These are phyloP conservation scores for Knufia fluminis DNA, from an alignment of 2,329 filamentous ascomycete species.

Conservation along the genomic window DNA sequence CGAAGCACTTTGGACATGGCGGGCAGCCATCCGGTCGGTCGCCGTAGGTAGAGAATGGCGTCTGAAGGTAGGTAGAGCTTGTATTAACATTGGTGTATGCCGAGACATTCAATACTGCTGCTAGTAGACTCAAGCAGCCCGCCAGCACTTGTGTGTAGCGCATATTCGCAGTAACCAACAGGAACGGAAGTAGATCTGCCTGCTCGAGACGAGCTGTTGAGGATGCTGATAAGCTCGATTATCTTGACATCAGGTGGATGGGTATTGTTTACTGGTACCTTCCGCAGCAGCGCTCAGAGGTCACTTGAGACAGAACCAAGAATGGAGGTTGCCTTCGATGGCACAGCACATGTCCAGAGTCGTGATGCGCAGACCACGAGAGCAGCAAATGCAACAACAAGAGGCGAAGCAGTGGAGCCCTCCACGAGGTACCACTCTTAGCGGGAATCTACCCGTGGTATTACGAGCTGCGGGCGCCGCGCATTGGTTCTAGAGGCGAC, in stretches of 20 bases:
- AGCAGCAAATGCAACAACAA: not conserved
- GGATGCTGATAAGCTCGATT: slow-evolving; percentile 4
- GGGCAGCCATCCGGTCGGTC: slow-evolving; percentile 57
- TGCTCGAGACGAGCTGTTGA: slow-evolving; percentile 5
- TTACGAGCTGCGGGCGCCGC: not conserved
- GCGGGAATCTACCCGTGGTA: not conserved
- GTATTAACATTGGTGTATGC: slow-evolving; percentile 46
- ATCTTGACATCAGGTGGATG: not conserved
- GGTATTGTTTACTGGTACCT: not conserved
- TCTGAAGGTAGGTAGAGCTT: slow-evolving; percentile 51
- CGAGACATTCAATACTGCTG: slow-evolving; percentile 21
- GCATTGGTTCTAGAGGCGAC: not conserved
- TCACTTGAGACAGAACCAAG: not conserved
- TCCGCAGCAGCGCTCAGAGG: too few relatives aligned
- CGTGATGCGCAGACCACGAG: slow-evolving; percentile 4
- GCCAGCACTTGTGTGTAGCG: not conserved
- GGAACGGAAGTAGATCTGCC: not conserved
- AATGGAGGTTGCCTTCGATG: not conserved
- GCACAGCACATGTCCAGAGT: not conserved
- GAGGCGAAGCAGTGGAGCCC: not conserved
- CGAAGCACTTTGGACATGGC: slow-evolving; percentile 60
- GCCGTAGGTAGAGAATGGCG: slow-evolving; percentile 53
- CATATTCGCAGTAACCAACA: not conserved
- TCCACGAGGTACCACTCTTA: not conserved
- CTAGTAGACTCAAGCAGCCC: slow-evolving; percentile 18